These are phyloP conservation scores for Thielaviopsis euricoi DNA, from an alignment of 2,329 filamentous ascomycete species.

Conservation along the genomic window DNA sequence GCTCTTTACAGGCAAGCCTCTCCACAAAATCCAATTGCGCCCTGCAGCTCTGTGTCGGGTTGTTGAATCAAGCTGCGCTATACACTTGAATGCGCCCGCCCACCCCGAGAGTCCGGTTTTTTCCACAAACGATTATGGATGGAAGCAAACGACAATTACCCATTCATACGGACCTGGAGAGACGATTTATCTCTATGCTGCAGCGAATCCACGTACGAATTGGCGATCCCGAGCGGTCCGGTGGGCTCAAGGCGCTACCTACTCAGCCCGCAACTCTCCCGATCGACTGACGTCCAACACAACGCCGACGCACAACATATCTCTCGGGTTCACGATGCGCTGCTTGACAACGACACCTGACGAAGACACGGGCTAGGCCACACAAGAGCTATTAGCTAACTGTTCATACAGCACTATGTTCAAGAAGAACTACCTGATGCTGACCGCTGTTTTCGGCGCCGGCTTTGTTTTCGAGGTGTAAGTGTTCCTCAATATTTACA, in stretches of 20 bases:
- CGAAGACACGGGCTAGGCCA: background rate
- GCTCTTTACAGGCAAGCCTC: constrained; percentile 43
- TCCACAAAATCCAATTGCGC: background rate
- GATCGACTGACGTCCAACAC: background rate
- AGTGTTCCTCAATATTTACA: constrained; percentile 24
- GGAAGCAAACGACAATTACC: background rate
- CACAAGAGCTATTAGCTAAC: background rate
- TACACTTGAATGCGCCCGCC: background rate
- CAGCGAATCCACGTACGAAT: constrained; percentile 15
- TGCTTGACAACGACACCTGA: background rate
- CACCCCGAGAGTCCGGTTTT: background rate
- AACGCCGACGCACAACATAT: background rate
- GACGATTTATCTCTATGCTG: background rate
- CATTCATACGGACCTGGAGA: too few species aligned
- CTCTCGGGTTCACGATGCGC: background rate
- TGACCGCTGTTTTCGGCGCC: constrained; percentile 67
- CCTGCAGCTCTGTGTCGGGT: background rate
- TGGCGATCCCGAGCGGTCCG: background rate
- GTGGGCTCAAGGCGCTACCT: background rate
- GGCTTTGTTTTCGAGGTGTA: constrained; percentile 94
- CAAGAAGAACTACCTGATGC: constrained; percentile 75
- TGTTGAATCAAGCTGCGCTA: background rate
- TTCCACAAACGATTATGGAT: constrained; percentile 7
- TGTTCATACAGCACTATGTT: constrained; percentile 51
- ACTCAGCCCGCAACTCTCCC: background rate